Conservation (phyloP, 2,329 filamentous ascomycete species). For the Aspergillus costaricaensis region DNA sequence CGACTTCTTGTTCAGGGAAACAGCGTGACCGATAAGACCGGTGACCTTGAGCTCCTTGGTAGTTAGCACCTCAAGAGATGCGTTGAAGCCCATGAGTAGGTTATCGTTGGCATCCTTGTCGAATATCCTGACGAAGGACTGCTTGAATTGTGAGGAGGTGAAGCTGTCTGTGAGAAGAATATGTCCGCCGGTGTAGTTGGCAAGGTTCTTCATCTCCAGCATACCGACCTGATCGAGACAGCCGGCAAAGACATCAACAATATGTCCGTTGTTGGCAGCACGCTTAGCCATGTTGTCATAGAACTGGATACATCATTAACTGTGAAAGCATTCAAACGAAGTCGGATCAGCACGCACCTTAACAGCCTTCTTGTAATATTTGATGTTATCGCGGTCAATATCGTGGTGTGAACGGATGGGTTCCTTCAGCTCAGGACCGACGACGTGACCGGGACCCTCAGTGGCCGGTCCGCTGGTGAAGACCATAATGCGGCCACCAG, state of each 20-base stretch:
- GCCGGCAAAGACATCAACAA: slow-evolving; percentile 96
- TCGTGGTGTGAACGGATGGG: slow-evolving; percentile 98
- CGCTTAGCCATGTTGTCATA: slow-evolving; percentile 94
- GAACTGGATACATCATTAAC: slow-evolving; percentile 61
- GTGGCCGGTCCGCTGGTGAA: slow-evolving; percentile 94
- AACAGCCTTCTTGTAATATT: slow-evolving; percentile 98
- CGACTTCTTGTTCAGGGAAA: slow-evolving; percentile 97
- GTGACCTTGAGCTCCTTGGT: slow-evolving; percentile 99
- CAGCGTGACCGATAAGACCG: slow-evolving; percentile 91
- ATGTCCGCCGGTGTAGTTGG: slow-evolving; percentile 94
- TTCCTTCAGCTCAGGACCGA: slow-evolving; percentile 91
- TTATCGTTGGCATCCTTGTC: slow-evolving; percentile 96
- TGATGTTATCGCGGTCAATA: slow-evolving; percentile 97
- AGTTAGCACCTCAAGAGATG: slow-evolving; percentile 89
- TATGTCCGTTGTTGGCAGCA: slow-evolving; percentile 92
- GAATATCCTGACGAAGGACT: slow-evolving; percentile 95
- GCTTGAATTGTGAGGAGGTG: slow-evolving; percentile 98
- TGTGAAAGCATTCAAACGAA: not conserved
- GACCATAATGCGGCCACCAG: slow-evolving; percentile 93
- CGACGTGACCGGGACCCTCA: slow-evolving; percentile 94
- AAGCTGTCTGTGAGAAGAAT: slow-evolving; percentile 99
- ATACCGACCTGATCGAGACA: slow-evolving; percentile 97
- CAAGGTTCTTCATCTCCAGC: slow-evolving; percentile 95
- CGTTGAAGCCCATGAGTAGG: slow-evolving; percentile 97
- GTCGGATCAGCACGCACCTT: slow-evolving; percentile 63